Evolutionary conservation across 2,329 filamentous ascomycete genomes (phyloP).

Genomic region (Penicillium hordei): DNA sequence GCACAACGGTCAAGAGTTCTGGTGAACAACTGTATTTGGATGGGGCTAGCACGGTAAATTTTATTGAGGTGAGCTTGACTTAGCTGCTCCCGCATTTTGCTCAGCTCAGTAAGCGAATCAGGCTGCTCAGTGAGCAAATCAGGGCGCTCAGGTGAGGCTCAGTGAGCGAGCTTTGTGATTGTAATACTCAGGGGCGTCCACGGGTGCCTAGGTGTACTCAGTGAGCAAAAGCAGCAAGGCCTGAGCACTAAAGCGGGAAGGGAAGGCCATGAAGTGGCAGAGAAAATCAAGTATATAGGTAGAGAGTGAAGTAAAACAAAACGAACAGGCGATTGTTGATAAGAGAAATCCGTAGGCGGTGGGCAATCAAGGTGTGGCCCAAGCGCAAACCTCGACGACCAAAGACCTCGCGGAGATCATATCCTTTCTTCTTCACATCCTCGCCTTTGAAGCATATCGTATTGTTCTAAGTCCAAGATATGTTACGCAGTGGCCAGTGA

Average conservation of each 20-base stretch:
- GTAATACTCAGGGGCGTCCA: too few species aligned
- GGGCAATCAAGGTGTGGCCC: conserved; percentile 42
- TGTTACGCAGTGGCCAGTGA: conserved; percentile 21
- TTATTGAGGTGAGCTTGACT: too few species aligned
- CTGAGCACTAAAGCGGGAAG: too few species aligned
- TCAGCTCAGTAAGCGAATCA: too few species aligned
- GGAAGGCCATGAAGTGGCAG: too few species aligned
- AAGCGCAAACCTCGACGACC: conserved; percentile 34
- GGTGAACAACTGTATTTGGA: neutral
- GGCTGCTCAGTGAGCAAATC: too few species aligned
- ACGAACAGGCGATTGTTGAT: conserved; percentile 10
- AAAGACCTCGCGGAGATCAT: conserved; percentile 11
- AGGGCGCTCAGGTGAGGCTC: too few species aligned
- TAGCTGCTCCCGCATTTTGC: too few species aligned
- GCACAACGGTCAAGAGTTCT: conserved; percentile 1
- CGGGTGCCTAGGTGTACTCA: too few species aligned
- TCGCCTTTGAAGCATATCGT: neutral
- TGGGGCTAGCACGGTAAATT: too few species aligned
- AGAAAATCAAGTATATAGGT: neutral
- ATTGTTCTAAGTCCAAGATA: conserved; percentile 7
- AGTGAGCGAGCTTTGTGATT: too few species aligned
- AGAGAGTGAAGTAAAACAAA: conserved; percentile 7
- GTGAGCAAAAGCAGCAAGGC: too few species aligned
- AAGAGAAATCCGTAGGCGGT: conserved; percentile 19
- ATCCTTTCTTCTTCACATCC: conserved; percentile 5